Evolutionary conservation across 257 asterid genomes (phyloP).

Genomic region (Solanum medicagineum): DNA sequence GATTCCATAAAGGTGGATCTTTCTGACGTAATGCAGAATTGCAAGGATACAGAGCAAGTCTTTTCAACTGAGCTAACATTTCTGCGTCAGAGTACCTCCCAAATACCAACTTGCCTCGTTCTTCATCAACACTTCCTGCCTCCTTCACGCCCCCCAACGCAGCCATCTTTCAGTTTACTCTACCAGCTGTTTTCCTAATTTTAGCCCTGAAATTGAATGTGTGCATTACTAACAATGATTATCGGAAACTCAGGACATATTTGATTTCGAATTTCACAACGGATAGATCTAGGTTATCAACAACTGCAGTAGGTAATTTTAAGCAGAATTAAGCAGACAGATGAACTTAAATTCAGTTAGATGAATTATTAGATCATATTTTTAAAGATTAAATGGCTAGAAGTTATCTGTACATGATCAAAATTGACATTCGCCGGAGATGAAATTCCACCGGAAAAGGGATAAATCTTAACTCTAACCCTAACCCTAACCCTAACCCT

Average conservation of each 20-base stretch:
- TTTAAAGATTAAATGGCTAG: neutral
- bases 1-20: constrained; percentile 38
- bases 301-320: neutral
- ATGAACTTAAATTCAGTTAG: neutral
- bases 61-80: constrained; percentile 42
- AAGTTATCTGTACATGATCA: neutral
- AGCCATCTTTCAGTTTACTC: constrained; percentile 24
- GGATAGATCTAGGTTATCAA: neutral
- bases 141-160: constrained; percentile 15
- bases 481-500: neutral
- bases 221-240: neutral
- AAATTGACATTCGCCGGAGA: neutral
- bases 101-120: constrained; percentile 21
- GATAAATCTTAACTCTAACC: neutral
- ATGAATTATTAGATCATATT: neutral
- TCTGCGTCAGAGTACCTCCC: constrained; percentile 48
- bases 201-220: constrained; percentile 18
- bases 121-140: constrained; percentile 8
- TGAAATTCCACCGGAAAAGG: neutral
- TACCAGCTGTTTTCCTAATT: neutral
- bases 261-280: neutral
- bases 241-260: neutral
- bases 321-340: neutral
- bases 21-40: constrained; percentile 17
- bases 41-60: constrained; percentile 54